Percentiles rank a stretch among this genome's conserved stretches.
Evolutionary conservation across 345 rosid species (phyloP).

Genomic region (Clarkia xantiana): DNA sequence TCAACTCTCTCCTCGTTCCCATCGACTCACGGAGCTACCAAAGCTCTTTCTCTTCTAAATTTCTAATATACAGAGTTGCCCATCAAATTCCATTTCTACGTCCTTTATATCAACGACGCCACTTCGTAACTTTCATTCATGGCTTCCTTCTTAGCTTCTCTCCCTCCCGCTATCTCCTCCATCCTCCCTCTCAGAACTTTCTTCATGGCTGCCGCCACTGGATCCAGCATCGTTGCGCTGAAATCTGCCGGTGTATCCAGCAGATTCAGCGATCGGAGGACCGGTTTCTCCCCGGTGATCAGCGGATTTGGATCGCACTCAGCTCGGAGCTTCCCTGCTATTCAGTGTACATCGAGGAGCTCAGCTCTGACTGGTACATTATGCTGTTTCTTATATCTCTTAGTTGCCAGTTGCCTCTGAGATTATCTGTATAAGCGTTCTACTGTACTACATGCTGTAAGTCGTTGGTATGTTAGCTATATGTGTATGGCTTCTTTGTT

Average conservation of each 20-base stretch:
- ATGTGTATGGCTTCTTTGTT: no score
- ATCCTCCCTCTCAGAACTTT: slow-evolving; percentile 12
- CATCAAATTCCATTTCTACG: background rate
- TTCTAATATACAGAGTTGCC: background rate
- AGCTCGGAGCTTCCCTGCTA: slow-evolving; percentile 21
- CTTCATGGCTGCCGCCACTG: slow-evolving; percentile 39
- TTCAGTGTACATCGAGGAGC: slow-evolving; percentile 29
- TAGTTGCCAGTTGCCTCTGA: no score
- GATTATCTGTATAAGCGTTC: no score
- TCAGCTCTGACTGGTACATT: slow-evolving; percentile 40
- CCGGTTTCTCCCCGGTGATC: slow-evolving; percentile 26
- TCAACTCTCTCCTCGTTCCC: background rate
- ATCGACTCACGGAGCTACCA: slow-evolving; percentile 4
- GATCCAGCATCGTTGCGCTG: slow-evolving; percentile 34
- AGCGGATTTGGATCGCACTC: slow-evolving; percentile 15
- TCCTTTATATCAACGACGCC: background rate
- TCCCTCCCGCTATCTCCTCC: slow-evolving; percentile 8
- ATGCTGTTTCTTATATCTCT: background rate
- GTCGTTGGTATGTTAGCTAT: no score
- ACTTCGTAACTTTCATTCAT: slow-evolving; percentile 11
- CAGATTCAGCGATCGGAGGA: slow-evolving; percentile 19
- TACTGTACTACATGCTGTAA: no score
- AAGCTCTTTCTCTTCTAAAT: background rate
- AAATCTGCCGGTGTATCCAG: slow-evolving; percentile 25
- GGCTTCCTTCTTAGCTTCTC: slow-evolving; percentile 22